Evolutionary conservation across 306 rosid genomes (phyloP).

Genomic region (Glycine tomentella): DNA sequence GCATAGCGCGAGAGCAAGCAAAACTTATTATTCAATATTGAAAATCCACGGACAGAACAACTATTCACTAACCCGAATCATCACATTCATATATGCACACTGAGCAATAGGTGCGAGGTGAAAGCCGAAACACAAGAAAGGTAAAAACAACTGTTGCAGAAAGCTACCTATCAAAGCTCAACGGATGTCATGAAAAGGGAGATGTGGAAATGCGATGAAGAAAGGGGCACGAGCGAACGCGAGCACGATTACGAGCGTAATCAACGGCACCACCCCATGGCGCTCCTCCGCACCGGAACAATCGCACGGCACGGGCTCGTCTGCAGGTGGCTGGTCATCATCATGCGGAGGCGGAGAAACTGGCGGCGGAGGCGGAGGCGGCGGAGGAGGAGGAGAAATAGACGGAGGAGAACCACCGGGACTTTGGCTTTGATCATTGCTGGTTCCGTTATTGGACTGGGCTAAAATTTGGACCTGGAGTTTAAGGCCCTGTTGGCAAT

Average conservation of each 20-base stretch:
- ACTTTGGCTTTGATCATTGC: background rate
- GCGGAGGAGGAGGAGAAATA: background rate
- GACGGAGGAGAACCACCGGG: background rate
- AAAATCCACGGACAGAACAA: background rate
- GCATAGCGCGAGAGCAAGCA: background rate
- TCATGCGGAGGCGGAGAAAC: background rate
- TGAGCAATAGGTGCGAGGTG: background rate
- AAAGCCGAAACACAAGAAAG: background rate
- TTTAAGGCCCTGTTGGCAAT: constrained; percentile 78
- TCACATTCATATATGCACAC: background rate
- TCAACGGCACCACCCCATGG: constrained; percentile 27
- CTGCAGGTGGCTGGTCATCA: background rate
- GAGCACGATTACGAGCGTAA: constrained; percentile 42
- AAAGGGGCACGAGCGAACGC: constrained; percentile 2
- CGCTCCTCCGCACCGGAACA: constrained; percentile 35
- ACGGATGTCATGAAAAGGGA: background rate
- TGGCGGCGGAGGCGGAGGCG: background rate
- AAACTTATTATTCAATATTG: constrained; percentile 4
- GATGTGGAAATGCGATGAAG: constrained; percentile 27
- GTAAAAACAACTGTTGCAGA: background rate
- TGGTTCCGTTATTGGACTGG: constrained; percentile 51
- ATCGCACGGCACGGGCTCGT: constrained; percentile 34
- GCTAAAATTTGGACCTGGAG: constrained; percentile 63
- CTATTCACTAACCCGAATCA: background rate
- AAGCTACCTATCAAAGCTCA: background rate